phyloP scores from a whole-genome alignment of 208 protist species.

The Sergeia podlipaevii region DNA sequence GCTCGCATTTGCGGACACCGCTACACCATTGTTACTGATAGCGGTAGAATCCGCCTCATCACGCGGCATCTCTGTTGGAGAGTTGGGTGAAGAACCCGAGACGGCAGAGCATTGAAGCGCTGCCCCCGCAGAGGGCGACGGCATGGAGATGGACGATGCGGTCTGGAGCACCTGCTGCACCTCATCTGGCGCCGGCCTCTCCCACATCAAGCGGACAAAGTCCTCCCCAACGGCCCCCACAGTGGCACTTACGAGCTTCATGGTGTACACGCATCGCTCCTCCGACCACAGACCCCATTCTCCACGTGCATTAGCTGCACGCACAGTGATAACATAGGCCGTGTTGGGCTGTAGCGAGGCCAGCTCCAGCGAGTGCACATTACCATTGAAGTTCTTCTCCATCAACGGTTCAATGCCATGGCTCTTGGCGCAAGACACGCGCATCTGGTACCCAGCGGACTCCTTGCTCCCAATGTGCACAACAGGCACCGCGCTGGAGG shows the following conservation, averaged over 20 bases:
- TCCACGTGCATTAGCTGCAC: slow-evolving; percentile 45
- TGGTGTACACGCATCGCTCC: slow-evolving; percentile 78
- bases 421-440: slow-evolving; percentile 24
- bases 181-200: slow-evolving; percentile 59
- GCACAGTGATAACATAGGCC: slow-evolving; percentile 58
- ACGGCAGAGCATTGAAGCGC: too few relatives aligned
- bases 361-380: slow-evolving; percentile 30
- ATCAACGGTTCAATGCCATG: slow-evolving; percentile 26
- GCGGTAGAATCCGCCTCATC: not conserved
- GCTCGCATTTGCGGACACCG: slow-evolving; percentile 1
- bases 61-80: too few relatives aligned
- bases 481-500: not conserved
- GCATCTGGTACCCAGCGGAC: slow-evolving; percentile 24
- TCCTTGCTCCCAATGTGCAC: slow-evolving; percentile 16
- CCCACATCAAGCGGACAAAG: slow-evolving; percentile 78
- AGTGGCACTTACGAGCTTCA: slow-evolving; percentile 60
- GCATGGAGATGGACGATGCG: too few relatives aligned
- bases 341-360: slow-evolving; percentile 58
- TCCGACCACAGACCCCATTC: slow-evolving; percentile 88
- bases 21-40: not conserved
- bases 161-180: slow-evolving; percentile 26
- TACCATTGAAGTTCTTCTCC: slow-evolving; percentile 59
- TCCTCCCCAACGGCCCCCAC: slow-evolving; percentile 81
- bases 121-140: too few relatives aligned
- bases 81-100: too few relatives aligned